Percentiles rank a stretch among this genome's conserved stretches.
Evolutionary conservation across 2,329 filamentous ascomycete genomes (phyloP).

Genomic region (Ophiocordyceps camponoti-saundersi): DNA sequence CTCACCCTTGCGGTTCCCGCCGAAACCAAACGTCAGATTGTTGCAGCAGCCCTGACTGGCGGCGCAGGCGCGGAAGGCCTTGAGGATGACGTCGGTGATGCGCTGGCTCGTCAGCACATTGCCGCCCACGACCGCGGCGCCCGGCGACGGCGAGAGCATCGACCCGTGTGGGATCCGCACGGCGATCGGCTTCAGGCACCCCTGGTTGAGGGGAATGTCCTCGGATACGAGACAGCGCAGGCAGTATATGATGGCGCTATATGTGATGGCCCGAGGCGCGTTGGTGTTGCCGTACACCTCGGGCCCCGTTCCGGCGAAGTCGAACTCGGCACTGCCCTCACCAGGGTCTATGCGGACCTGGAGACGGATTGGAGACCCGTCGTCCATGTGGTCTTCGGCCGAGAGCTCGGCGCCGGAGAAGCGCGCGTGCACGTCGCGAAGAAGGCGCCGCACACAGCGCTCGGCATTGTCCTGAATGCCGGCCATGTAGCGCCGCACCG

Average conservation of each 20-base stretch:
- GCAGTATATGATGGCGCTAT: conserved; percentile 65
- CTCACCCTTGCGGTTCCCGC: conserved; percentile 45
- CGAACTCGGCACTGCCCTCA: conserved; percentile 58
- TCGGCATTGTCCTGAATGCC: conserved; percentile 25
- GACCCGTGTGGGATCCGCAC: conserved; percentile 56
- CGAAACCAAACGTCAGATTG: conserved; percentile 72
- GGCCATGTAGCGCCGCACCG: conserved; percentile 44
- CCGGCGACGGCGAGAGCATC: conserved; percentile 59
- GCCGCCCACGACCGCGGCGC: conserved; percentile 66
- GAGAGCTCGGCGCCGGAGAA: conserved; percentile 5
- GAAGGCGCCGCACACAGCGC: conserved; percentile 45
- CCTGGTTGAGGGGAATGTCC: conserved; percentile 76
- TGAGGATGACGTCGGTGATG: conserved; percentile 69
- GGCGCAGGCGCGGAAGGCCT: conserved; percentile 63
- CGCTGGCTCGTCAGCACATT: conserved; percentile 70
- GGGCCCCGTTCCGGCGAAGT: conserved; percentile 15
- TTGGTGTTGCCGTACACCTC: conserved; percentile 17
- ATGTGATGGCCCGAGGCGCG: conserved; percentile 15
- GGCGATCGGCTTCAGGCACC: conserved; percentile 60
- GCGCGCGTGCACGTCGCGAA: conserved; percentile 6
- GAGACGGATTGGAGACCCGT: conserved; percentile 62
- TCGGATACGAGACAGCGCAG: conserved; percentile 63
- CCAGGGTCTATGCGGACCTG: conserved; percentile 61
- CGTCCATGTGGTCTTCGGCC: conserved; percentile 55
- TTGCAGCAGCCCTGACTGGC: conserved; percentile 70